Base-by-base conservation (phyloP, 805 yeast species). In the Candida taoyuanica region DNA sequence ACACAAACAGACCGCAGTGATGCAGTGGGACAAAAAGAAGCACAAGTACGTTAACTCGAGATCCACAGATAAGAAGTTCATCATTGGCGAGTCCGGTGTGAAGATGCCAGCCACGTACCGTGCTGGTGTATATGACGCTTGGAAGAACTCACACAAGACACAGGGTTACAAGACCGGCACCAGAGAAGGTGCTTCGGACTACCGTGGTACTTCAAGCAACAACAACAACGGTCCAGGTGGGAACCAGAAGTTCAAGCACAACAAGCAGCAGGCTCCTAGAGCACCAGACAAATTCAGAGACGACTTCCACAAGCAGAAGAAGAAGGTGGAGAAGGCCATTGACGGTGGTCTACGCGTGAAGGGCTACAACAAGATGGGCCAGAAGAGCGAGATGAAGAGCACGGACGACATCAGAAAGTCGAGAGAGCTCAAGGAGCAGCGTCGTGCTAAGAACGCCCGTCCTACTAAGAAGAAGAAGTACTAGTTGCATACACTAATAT, bases 51-150 rank as follows among this genome's bases (percentile, higher is more conserved):
- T 89, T 56, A 85, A 85, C 59, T 71, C 85, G 15, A 80, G 75
- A 53, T 85, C 93, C 46, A 68, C 81, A 16, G 95, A 86, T 55
- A 76, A 81, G 63, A 89, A 86, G 64, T 91, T 72, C 63, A 93
- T 93, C 53, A 81, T 87, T 47, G 95, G 98, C 45, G 99, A 93
- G 60, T 81, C 86, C 60, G 99, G 99, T 7, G 88, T 83, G 52
- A 77, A 76, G 58, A 77, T 93, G 34, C 96, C 98, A 6, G 98
- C 98, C 1, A 73, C 93, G 12, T 87, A 80, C 65, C 74, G 85
- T 56, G 80, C 95, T 3, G 99, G 99, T 32, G 78, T 86, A 48
- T 93, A 78, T 55, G 98, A 89, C 39, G 82, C 81, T 30, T 93
- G 99, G 99, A 84, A 84, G 58, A 72, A 78, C 47, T 76, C 78